Conservation (phyloP, 164 flowering plant genomes). For the Aristolochia californica region DNA sequence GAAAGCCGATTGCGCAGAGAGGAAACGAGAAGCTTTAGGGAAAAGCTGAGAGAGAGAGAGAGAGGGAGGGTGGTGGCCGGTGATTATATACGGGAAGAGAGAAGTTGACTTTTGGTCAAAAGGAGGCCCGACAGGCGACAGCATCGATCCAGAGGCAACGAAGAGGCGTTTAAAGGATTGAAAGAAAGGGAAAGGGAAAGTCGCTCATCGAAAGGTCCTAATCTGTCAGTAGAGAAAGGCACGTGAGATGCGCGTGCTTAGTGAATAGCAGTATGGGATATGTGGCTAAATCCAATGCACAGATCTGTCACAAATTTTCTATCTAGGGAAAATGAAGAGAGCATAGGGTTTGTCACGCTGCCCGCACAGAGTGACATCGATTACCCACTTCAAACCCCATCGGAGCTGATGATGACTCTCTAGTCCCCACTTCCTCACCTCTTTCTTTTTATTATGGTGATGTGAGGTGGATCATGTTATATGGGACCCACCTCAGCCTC, state of each 20-base stretch:
- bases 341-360: constrained; percentile 7
- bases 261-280: background rate
- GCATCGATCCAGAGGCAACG: background rate
- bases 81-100: background rate
- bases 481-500: background rate
- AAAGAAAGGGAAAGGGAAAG: background rate
- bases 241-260: background rate
- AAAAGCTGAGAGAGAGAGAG: constrained; percentile 12
- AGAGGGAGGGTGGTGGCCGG: background rate
- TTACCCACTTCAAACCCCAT: constrained; percentile 8
- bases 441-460: constrained; percentile 9
- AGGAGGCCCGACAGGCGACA: constrained; percentile 19
- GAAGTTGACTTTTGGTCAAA: constrained; percentile 38
- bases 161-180: background rate
- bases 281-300: no score
- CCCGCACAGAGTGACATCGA: constrained; percentile 9
- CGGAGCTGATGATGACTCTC: constrained; percentile 15
- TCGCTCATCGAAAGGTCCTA: background rate
- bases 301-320: no score
- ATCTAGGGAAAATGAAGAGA: no score
- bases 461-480: constrained; percentile 4
- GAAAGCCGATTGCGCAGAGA: constrained; percentile 20
- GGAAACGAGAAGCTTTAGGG: constrained; percentile 26
- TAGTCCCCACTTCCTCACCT: constrained; percentile 4
- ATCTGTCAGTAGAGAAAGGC: no score